Percentiles rank a stretch among this genome's conserved stretches.
These are phyloP conservation scores for Aureobasidium uvarum DNA, from an alignment of 2,329 filamentous ascomycete genomes.

Conservation along the genomic window DNA sequence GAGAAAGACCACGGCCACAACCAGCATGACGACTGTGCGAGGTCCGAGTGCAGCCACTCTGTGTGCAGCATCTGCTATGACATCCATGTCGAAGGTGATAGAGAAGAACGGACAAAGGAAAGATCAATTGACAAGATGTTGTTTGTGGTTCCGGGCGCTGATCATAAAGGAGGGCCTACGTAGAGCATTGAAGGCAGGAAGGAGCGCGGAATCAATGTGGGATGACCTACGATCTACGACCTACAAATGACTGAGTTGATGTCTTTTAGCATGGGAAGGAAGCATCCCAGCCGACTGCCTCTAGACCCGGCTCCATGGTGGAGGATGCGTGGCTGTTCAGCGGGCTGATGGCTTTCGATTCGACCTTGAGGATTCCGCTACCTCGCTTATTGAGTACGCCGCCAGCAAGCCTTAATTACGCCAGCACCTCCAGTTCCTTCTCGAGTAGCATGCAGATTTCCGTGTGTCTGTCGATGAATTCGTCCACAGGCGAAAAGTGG, in stretches of 20 bases:
- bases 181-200: not conserved
- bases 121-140: not conserved
- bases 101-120: not conserved
- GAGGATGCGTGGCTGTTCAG: conserved; percentile 3
- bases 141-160: not conserved
- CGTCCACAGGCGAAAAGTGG: not conserved
- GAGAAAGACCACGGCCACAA: conserved; percentile 15
- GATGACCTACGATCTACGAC: not conserved
- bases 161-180: not conserved
- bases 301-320: not conserved
- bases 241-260: not conserved
- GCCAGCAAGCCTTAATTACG: not conserved
- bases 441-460: not conserved
- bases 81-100: not conserved
- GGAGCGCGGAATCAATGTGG: not conserved
- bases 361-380: not conserved
- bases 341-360: conserved; percentile 4
- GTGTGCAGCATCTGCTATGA: not conserved
- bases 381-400: conserved; percentile 3
- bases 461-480: not conserved
- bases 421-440: not conserved
- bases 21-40: conserved; percentile 2
- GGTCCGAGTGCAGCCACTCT: conserved; percentile 16
- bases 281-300: not conserved
- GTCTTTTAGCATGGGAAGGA: not conserved